phyloP scores from a whole-genome alignment of 192 early-diverging fungal genomes.

The Geranomyces michiganensis region DNA sequence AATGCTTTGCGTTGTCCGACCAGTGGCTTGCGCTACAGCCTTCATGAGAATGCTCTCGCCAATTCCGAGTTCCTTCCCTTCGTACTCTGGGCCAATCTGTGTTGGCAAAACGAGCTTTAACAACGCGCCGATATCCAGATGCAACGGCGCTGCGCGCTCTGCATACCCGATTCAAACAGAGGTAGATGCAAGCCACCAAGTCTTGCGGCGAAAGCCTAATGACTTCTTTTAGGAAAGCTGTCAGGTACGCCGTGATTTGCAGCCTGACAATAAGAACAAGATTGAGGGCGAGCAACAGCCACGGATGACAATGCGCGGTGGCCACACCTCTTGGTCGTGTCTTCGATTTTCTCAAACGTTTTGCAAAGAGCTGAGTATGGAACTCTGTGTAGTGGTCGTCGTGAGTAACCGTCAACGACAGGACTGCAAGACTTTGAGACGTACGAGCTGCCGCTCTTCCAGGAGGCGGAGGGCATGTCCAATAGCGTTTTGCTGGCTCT shows the following conservation, averaged over 20 bases:
- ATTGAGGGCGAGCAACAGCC: not conserved
- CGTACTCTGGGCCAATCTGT: slow-evolving; percentile 89
- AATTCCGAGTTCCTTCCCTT: slow-evolving; percentile 93
- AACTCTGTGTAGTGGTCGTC: slow-evolving; percentile 28
- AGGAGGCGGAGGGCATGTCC: not conserved
- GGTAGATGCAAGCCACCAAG: slow-evolving; percentile 77
- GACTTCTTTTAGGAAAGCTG: slow-evolving; percentile 69
- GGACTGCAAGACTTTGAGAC: not conserved
- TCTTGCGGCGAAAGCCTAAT: slow-evolving; percentile 67
- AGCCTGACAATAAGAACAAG: slow-evolving; percentile 43
- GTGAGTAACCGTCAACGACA: not conserved
- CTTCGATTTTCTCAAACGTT: slow-evolving; percentile 86
- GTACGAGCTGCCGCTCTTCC: slow-evolving; percentile 1
- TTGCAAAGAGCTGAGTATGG: slow-evolving; percentile 88
- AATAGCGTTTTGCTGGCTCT: not conserved
- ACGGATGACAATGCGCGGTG: not conserved
- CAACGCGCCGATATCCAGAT: not conserved
- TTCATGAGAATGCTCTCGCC: slow-evolving; percentile 93
- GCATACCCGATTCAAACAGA: slow-evolving; percentile 85
- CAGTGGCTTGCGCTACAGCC: slow-evolving; percentile 88
- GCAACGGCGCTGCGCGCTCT: no score
- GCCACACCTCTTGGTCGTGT: slow-evolving; percentile 77
- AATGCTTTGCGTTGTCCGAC: slow-evolving; percentile 71
- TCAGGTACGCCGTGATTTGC: slow-evolving; percentile 72
- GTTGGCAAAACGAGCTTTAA: slow-evolving; percentile 6